Base-by-base conservation (phyloP, 495 filamentous ascomycete species). In the Talaromyces trachyspermus region DNA sequence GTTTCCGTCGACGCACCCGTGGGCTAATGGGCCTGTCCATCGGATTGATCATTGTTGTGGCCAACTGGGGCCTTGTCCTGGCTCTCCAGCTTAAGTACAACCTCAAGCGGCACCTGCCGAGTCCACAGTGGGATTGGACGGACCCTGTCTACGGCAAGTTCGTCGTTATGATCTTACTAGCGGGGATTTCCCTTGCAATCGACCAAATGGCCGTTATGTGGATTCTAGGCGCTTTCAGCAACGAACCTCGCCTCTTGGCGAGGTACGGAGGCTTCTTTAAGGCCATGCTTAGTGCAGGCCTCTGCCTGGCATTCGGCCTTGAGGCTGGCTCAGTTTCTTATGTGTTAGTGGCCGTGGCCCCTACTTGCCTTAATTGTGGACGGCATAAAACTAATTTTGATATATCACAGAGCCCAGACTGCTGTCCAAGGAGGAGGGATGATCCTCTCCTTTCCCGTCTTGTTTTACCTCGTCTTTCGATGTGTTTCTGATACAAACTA, bases 31-130 rank as follows among this genome's bases (percentile, higher is more conserved):
- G 57, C 17, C 74, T 69, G 72, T 54, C 52, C 0, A 61, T 74
- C 27, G 53, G 77, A 3, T 68, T 75, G 17, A 59, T 67, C 8
- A 61, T 66, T 2, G 70, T 64, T 1, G 64, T 78, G 62, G 64
- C 52, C 1, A 72, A 75, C 45, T 78, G 75, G 75, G 72, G 75
- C 7, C 27, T 30, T 30, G 27, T 30, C 27, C 27, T 30, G 27
- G 27, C 7, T 30, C 27, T 30, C 6, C 27, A 30, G 27, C 6
- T 30, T 12, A 30, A 30, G 12, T 12, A 30, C 27, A 30, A 30
- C 27, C 27, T 30, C 27, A 30, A 30, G 7, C 27, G 27, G 12
- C 27, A 30, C 12, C 27, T 7, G 27, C 27, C 27, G 7, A 30
- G 27, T 12, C 27, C 27, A 12, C 7, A 30, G 12, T 30, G 27